Evolutionary conservation across 345 rosid species (phyloP), one percentile per base, ranked within the genome.

Genomic region (Geranium brycei): DNA sequence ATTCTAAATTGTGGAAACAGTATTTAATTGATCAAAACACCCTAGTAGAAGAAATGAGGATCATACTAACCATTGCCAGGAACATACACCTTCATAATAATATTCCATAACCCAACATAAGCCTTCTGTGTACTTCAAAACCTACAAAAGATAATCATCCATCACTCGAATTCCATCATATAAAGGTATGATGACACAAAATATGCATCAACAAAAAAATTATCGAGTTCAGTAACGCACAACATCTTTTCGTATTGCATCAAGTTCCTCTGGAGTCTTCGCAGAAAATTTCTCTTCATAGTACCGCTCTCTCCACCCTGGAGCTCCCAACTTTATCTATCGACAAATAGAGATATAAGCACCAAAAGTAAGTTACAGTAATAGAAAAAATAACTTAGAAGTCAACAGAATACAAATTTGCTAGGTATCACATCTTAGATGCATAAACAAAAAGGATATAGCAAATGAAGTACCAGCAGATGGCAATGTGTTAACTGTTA

Each of bases 91-190:
- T 77, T 88, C 96, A 71, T 88, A 90, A 68, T 93, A 93, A 70
- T 93, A 88, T 68, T 78, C 97, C 99, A 90, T 86, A 40, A 93
- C 85, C 99, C 99, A 93, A 66, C 97, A 93, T 41, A 93, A 81
- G 62, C 99, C 99, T 77, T 93, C 97, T 0, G 89, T 80, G 62
- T 88, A 93, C 80, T 71, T 83, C 83, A 82, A 73, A 68, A 82
- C 91, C 97, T 88, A 72, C 58, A 23, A 72, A 35, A 71, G 68
- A 55, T 23, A 47, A 74, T 73, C 51, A 58, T 47, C 13, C 15
- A 47, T 13, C 53, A 47, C 15, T 23, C 28, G 28, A 23, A 23
- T 23, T 47, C 13, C 15, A 47, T 13, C 53, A 47, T 11, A 47
- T 3, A 47, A 13, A 47, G 53, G 13, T 47, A 7, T 13, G 15